Percentiles rank a stretch among this genome's conserved stretches.
Evolutionary conservation across 495 filamentous ascomycete genomes (phyloP).

Genomic region (Podospora pseudopauciseta): DNA sequence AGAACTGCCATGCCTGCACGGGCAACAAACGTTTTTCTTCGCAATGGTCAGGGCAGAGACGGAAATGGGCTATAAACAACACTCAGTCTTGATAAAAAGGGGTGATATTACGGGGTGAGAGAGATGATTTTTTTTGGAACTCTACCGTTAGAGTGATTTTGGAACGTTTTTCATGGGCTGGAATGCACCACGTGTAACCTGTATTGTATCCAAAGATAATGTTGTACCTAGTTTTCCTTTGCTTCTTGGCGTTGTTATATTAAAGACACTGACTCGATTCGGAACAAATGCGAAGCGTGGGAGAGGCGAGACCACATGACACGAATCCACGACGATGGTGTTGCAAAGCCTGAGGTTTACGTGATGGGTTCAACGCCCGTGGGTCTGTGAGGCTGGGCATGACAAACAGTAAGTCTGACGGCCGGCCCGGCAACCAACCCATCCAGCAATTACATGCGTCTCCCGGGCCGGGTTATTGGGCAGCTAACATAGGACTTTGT

Average conservation of each 20-base stretch:
- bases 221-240: background rate
- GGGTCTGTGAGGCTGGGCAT: constrained; percentile 21
- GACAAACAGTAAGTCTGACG: constrained; percentile 14
- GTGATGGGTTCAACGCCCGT: constrained; percentile 16
- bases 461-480: constrained; percentile 10
- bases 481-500: background rate
- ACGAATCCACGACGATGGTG: background rate
- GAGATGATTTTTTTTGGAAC: background rate
- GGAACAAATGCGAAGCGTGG: background rate
- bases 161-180: background rate
- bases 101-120: background rate
- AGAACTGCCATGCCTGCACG: background rate
- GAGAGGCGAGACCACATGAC: background rate
- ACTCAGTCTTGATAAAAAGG: background rate
- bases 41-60: background rate
- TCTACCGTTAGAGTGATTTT: background rate
- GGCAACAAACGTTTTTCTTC: background rate
- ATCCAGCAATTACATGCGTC: background rate
- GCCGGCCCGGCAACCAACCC: background rate
- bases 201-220: background rate
- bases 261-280: background rate
- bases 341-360: constrained; percentile 12
- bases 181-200: background rate
- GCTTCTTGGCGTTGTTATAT: background rate
- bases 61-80: background rate